Evolutionary conservation across 2,329 filamentous ascomycete genomes (phyloP), one percentile per base, ranked within the genome.

Genomic region (Diaporthe sp.): DNA sequence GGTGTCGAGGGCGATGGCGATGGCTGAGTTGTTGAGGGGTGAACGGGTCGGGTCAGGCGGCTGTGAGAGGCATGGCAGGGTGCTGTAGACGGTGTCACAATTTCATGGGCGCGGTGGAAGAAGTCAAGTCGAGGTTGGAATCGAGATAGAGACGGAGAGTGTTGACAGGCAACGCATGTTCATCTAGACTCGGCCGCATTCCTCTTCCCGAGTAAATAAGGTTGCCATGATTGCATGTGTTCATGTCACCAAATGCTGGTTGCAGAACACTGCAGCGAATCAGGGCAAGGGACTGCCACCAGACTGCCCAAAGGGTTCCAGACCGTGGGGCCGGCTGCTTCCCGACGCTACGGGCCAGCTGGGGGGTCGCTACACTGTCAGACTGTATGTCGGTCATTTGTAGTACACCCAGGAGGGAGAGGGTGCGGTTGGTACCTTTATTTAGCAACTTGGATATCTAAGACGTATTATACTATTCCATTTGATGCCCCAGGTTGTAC

Each of bases 251-350:
- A 33, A 38, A 52, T 25, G 61, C 64, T 33, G 33, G 30, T 22
- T 68, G 64, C 64, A 54, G 64, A 45, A 30, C 47, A 22, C 64
- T 68, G 64, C 64, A 68, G 64, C 64, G 52, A 38, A 52, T 67
- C 64, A 67, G 61, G 61, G 61, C 25, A 1, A 38, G 19, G 38
- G 57, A 25, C 25, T 33, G 9, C 17, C 58, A 45, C 45, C 22
- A 52, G 6, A 9, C 28, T 52, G 30, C 30, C 45, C 45, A 68
- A 28, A 22, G n/a, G 64, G 64, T 52, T 68, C 64, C 64, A 68
- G 64, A 54, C 64, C 33, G 64, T 68, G 45, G 64, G 64, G 64
- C 64, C 33, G 64, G 64, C 68, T 71, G 38, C 55, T 50, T 71
- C 55, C 68, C 55, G 52, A 57, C 68, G 52, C 68, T 71, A 45